A percentile compares a stretch with the other conserved stretches of the same genome.
Evolutionary conservation across 2,329 filamentous ascomycete species (phyloP).

Genomic region (Talaromyces islandicus): DNA sequence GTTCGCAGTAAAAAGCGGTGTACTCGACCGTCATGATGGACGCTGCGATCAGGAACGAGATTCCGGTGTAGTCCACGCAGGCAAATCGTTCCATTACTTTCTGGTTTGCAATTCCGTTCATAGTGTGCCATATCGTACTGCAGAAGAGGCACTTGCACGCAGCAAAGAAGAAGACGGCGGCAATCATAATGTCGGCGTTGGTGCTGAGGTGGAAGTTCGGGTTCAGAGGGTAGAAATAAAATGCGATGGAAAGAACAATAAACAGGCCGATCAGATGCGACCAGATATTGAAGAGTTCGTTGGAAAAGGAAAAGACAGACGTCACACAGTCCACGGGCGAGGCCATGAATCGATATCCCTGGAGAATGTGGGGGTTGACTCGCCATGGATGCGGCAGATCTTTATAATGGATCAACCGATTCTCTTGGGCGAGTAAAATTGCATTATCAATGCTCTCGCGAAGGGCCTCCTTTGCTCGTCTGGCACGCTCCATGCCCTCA

Average conservation of each 20-base stretch:
- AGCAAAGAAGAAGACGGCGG: constrained; percentile 91
- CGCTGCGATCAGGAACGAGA: constrained; percentile 83
- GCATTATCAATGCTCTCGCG: constrained; percentile 81
- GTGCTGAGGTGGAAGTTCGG: constrained; percentile 81
- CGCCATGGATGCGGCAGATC: constrained; percentile 89
- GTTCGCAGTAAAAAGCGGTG: constrained; percentile 97
- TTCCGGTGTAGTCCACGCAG: constrained; percentile 97
- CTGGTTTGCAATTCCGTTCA: constrained; percentile 92
- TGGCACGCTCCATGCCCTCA: constrained; percentile 75
- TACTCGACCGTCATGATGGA: constrained; percentile 98
- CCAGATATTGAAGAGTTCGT: constrained; percentile 98
- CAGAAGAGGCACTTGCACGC: constrained; percentile 92
- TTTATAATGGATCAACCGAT: constrained; percentile 80
- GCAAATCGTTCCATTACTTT: constrained; percentile 89
- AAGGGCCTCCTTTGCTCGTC: constrained; percentile 71
- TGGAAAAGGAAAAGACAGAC: constrained; percentile 78
- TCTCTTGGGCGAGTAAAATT: constrained; percentile 66
- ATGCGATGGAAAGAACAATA: constrained; percentile 78
- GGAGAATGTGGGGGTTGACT: constrained; percentile 87
- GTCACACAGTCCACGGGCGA: constrained; percentile 83
- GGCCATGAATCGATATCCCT: constrained; percentile 89
- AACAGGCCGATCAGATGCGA: constrained; percentile 86
- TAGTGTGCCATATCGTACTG: constrained; percentile 96
- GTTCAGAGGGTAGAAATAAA: constrained; percentile 91
- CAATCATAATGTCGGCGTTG: constrained; percentile 83